Conservation (phyloP, 345 rosid genomes). For the Theobroma cacao region DNA sequence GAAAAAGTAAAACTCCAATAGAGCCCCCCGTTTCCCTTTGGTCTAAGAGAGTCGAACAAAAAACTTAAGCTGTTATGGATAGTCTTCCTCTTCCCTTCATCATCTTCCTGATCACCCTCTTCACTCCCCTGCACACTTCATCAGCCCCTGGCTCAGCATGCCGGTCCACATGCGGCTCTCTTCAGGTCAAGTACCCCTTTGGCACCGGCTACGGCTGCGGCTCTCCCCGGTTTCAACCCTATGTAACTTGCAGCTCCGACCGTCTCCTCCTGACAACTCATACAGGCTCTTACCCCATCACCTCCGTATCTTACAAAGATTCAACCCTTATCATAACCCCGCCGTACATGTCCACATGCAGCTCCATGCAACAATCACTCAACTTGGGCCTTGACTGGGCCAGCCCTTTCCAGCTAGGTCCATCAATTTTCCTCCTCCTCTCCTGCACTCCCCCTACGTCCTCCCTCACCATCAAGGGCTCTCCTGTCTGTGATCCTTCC, state of each 20-base stretch:
- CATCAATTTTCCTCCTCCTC: slow-evolving; percentile 45
- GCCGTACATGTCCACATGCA: slow-evolving; percentile 46
- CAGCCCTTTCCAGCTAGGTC: slow-evolving; percentile 50
- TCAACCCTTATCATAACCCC: slow-evolving; percentile 38
- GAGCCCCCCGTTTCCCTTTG: not conserved
- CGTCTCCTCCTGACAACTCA: slow-evolving; percentile 42
- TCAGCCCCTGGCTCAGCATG: slow-evolving; percentile 21
- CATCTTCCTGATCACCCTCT: slow-evolving; percentile 14
- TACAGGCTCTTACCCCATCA: slow-evolving; percentile 45
- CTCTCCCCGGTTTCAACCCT: slow-evolving; percentile 41
- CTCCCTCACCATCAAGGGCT: slow-evolving; percentile 38
- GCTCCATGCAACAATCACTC: slow-evolving; percentile 38
- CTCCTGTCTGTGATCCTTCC: slow-evolving; percentile 36
- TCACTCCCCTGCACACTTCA: not conserved
- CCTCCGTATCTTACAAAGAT: slow-evolving; percentile 40
- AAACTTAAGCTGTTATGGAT: slow-evolving; percentile 1
- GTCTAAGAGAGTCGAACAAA: not conserved
- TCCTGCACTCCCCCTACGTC: slow-evolving; percentile 36
- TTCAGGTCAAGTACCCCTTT: slow-evolving; percentile 47
- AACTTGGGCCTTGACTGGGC: slow-evolving; percentile 51
- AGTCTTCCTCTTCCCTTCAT: not conserved
- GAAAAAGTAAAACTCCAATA: not conserved
- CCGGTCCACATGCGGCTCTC: slow-evolving; percentile 35
- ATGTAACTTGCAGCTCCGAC: slow-evolving; percentile 33
- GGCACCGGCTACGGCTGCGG: slow-evolving; percentile 53